Evolutionary conservation across 805 yeast species (phyloP), one percentile per base, ranked within the genome.

Genomic region (Lipomyces yamadae): DNA sequence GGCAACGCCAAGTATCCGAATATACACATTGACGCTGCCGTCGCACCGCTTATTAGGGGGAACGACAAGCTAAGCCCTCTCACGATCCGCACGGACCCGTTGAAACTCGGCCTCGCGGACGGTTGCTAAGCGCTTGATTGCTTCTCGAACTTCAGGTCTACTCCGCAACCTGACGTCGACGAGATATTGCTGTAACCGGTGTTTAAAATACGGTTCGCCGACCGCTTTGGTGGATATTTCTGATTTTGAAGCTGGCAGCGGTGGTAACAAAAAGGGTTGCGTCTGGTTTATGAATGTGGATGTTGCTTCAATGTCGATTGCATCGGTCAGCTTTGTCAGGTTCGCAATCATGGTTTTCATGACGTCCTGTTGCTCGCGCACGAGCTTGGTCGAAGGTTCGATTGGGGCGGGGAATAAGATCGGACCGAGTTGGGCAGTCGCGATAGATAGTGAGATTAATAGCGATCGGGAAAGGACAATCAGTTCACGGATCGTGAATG

Each of bases 361-460:
- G 10, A 54, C 24, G 24, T 45, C 29, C 18, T 62, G 65, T 33
- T 62, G 65, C 52, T 62, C 65, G 15, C 24, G 29, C n/a, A 56
- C 56, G n/a, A 62, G 62, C 10, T 42, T 34, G 32, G 56, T n/a
- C 13, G 29, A 24, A 4, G 65, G 52, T 30, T 61, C 33, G 3
- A 61, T 61, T 4, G 61, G 39, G 2, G 34, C 6, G 3, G 66
- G 66, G 34, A 53, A 61, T 4, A 66, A 29, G 6, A 68, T 11
- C 13, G 74, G 73, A 32, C 70, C 71, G 6, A 75, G 62, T 58
- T 72, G 76, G 29, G 71, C 64, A 56, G 69, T 35, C 8, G 74
- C 76, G 15, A 74, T 64, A 18, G 70, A 45, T n/a, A 67, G 35
- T 29, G 70, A 55, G 50, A 67, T 45, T 56, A 69, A 34, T 7